These are phyloP conservation scores for Picea glauca DNA, from an alignment of 75 land plant species.

Conservation along the genomic window DNA sequence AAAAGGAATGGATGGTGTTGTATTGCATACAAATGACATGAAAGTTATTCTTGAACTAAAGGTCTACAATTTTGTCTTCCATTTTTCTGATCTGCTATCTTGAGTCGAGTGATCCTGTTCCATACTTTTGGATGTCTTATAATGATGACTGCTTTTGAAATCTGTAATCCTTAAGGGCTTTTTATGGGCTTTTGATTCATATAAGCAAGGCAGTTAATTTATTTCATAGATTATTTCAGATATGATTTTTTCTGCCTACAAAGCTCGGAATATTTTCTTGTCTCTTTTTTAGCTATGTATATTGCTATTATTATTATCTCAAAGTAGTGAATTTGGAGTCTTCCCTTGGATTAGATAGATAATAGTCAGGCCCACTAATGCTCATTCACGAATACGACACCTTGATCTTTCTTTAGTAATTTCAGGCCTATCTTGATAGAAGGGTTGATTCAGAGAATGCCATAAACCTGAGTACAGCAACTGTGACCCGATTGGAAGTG, in stretches of 20 bases:
- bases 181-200: no score
- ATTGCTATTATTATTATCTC: neutral
- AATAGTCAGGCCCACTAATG: neutral
- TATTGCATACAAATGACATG: conserved; percentile 62
- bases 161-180: no score
- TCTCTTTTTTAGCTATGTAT: no score
- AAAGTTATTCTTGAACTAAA: conserved; percentile 52
- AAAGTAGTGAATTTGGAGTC: neutral
- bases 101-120: neutral
- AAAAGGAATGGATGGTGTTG: conserved; percentile 78
- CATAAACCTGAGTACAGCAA: conserved; percentile 42
- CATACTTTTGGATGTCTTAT: conserved; percentile 12
- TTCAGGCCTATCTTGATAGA: conserved; percentile 69
- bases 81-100: neutral
- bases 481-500: conserved; percentile 43
- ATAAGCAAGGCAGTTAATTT: no score
- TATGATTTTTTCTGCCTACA: no score
- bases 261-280: no score
- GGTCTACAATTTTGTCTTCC: conserved; percentile 28
- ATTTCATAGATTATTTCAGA: no score
- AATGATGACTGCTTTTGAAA: no score
- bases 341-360: neutral
- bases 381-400: neutral
- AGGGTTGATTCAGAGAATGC: conserved; percentile 25
- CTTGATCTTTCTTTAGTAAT: conserved; percentile 7